A percentile compares a stretch with the other conserved stretches of the same genome.
phyloP scores from a whole-genome alignment of 2,329 filamentous ascomycete species.

The Phyllosticta citriasiana region DNA sequence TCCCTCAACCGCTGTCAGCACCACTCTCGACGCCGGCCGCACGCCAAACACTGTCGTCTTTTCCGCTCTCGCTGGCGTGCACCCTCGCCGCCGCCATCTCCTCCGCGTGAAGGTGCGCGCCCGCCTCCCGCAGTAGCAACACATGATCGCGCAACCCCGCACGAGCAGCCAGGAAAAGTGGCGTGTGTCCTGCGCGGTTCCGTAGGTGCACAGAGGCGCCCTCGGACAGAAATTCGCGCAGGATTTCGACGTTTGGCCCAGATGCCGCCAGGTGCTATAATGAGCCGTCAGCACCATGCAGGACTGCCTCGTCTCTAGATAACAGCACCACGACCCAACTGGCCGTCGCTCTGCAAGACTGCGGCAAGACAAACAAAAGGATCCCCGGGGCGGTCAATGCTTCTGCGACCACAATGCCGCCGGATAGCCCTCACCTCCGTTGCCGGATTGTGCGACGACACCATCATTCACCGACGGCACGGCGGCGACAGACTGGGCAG shows the following conservation, averaged over 20 bases:
- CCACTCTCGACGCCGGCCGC: constrained; percentile 12
- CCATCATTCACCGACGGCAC: background rate
- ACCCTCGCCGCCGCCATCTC: constrained; percentile 44
- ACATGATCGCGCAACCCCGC: constrained; percentile 47
- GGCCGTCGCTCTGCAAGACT: background rate
- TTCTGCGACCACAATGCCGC: background rate
- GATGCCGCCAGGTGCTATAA: constrained; percentile 48
- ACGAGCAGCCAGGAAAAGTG: constrained; percentile 49
- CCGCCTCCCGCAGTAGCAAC: constrained; percentile 43
- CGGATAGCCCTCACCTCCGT: background rate
- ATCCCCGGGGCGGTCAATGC: background rate
- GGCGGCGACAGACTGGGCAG: background rate
- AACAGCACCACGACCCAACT: background rate
- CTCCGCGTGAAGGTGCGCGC: constrained; percentile 50
- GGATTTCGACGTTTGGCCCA: constrained; percentile 43
- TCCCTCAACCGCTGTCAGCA: constrained; percentile 4
- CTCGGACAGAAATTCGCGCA: constrained; percentile 45
- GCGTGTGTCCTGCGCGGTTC: constrained; percentile 48
- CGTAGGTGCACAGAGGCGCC: constrained; percentile 51
- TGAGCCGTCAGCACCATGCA: constrained; percentile 7
- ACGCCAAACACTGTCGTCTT: constrained; percentile 19
- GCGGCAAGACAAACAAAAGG: background rate
- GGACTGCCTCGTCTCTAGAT: constrained; percentile 2
- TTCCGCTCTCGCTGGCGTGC: constrained; percentile 24
- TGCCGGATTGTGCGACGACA: background rate